Base-by-base conservation (phyloP, 257 asterid genomes). In the Solanum ossicruentum region DNA sequence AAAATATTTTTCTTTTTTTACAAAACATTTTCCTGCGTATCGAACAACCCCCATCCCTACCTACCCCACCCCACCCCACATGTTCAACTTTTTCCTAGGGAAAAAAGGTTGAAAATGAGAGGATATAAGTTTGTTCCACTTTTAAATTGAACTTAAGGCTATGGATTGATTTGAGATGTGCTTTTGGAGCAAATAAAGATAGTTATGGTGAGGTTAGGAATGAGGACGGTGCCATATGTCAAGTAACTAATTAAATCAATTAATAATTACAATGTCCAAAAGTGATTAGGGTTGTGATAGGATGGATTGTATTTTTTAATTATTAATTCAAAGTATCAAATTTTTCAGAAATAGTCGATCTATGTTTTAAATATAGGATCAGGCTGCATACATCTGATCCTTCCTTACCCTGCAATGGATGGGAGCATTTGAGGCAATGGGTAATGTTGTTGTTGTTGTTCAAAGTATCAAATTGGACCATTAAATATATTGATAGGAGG, bases 121-220 rank as follows among this genome's bases (percentile, higher is more conserved):
- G 73, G 47, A 66, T 32, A 66, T 66, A 23, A 21, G 70, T 63
- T 63, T 36, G 12, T 66, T 12, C n/a, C 73, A 66, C 73, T 66
- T 28, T 45, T 28, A 11, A 61, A 61, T 21, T 61, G 23, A 61
- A 61, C 60, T 12, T 55, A 55, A 55, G n/a, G 60, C 60, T 55
- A 16, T 55, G n/a, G n/a, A 6, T 67, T 32, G 47, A 10, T 32
- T 67, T 28, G 47, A 67, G 23, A 3, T 54, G 17, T 54, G 66
- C 70, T 61, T 82, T 82, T 41, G 51, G 84, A 60, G 60, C 47
- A 66, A 21, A 7, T 47, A 39, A 60, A 60, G 72, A 51, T 17
- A 20, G 84, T 9, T 8, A 57, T 81, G 20, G 84, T 81, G 84
- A 23, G 72, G 77, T 57, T 47, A 47, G 61, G 77, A 83, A 83